These are phyloP conservation scores for Arachnomyces sp. DNA, from an alignment of 2,329 filamentous ascomycete species.

Conservation along the genomic window DNA sequence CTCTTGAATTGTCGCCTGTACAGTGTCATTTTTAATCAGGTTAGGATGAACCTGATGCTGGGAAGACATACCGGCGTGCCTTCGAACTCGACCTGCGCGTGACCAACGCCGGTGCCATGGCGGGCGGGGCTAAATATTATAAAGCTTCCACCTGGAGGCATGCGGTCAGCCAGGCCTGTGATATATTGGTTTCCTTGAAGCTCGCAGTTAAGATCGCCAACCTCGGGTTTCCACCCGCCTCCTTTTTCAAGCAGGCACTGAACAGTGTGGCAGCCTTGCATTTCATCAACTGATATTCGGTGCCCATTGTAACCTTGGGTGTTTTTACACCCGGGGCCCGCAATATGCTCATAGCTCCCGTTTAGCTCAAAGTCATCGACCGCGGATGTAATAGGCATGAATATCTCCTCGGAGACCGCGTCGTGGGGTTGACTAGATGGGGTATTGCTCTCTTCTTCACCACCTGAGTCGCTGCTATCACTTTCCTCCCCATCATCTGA, in stretches of 20 bases:
- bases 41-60: no score
- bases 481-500: no score
- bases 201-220: constrained; percentile 4
- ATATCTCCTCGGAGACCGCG: no score
- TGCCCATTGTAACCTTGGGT: constrained; percentile 1
- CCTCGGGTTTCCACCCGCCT: not conserved
- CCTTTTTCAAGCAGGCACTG: constrained; percentile 4
- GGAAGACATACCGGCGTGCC: no score
- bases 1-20: no score
- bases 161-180: not conserved
- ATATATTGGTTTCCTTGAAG: not conserved
- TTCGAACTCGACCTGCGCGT: not conserved
- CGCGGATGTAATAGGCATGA: not conserved
- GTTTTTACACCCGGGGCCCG: constrained; percentile 3
- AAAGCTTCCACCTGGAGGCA: not conserved
- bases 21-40: no score
- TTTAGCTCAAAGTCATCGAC: not conserved
- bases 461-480: no score
- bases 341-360: constrained; percentile 4
- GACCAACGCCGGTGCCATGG: not conserved
- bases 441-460: no score
- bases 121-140: not conserved
- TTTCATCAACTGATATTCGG: constrained; percentile 5
- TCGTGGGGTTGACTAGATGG: no score
- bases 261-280: constrained; percentile 4